Base-by-base conservation (phyloP, 2,329 filamentous ascomycete genomes). In the Hymenoscyphus albidus region DNA sequence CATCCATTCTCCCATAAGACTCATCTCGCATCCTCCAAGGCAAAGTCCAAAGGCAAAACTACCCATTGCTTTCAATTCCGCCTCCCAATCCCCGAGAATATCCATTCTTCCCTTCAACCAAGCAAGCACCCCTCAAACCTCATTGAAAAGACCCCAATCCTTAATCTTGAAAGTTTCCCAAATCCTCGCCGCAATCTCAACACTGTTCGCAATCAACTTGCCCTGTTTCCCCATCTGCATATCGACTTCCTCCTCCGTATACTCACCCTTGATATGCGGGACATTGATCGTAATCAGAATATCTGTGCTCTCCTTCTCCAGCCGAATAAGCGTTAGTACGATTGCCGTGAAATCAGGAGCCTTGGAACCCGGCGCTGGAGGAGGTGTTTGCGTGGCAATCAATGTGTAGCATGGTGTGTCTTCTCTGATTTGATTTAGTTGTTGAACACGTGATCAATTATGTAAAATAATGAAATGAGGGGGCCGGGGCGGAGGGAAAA, bases 261-360 rank as follows among this genome's bases (percentile, higher is more conserved):
- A 92, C 76, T 90, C 86, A 67, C 88, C 88, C 70, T 85, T 83
- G 70, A 92, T 88, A 74, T 95, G 89, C 35, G 93, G 94, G 58
- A 96, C 90, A 77, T 97, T 97, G 74, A 97, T 86, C 51, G 91
- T 91, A 67, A 97, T 86, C 58, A 97, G 80, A 48, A 98, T 79
- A 77, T 98, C 94, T 0, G 93, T 94, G 64, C 81, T 82, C 74
- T 93, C 83, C 72, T 85, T 83, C 77, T 88, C 88, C 58, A 98
- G 81, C 16, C 94, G 84, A 64, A 97, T 79, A 51, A 97, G 81
- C 16, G 92, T 86, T 69, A 96, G 82, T 69, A 93, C 85, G 65
- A 95, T 88, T 54, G 86, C 90, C 7, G 91, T 91, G 76, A 90
- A 90, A 57, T 81, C 79, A 0, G 79, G 77, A 67, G 74, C 76